Percentiles rank a stretch among this genome's conserved stretches.
These are phyloP conservation scores for Lasiodiplodia gonubiensis DNA, from an alignment of 2,329 filamentous ascomycete species.

Conservation along the genomic window DNA sequence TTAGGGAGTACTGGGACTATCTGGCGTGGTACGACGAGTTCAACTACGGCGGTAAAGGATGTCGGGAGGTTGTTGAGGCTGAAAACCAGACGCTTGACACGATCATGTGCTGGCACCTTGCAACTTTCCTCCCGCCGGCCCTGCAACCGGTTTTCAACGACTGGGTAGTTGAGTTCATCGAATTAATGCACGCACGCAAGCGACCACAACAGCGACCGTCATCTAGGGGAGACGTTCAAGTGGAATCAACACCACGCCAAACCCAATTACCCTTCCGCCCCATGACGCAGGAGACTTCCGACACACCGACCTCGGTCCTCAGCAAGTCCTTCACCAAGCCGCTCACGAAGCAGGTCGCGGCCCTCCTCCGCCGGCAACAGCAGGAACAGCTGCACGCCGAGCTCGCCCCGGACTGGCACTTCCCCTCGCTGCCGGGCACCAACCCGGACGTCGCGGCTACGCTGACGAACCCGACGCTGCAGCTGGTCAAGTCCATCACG, in stretches of 20 bases:
- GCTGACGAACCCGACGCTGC: constrained; percentile 74
- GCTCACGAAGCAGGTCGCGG: constrained; percentile 83
- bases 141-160: constrained; percentile 87
- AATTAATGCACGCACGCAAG: constrained; percentile 90
- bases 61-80: constrained; percentile 74
- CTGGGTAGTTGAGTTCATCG: constrained; percentile 93
- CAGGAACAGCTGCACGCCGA: constrained; percentile 89
- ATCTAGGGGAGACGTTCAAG: constrained; percentile 42
- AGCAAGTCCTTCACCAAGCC: constrained; percentile 87
- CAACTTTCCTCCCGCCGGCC: constrained; percentile 79
- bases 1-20: constrained; percentile 99
- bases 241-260: constrained; percentile 54
- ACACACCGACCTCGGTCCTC: constrained; percentile 64
- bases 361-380: constrained; percentile 83
- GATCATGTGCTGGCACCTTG: constrained; percentile 98
- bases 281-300: constrained; percentile 61
- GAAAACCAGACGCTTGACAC: constrained; percentile 85
- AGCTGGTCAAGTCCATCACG: constrained; percentile 91
- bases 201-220: constrained; percentile 55
- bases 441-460: constrained; percentile 55
- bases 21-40: constrained; percentile 99
- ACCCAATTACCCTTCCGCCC: constrained; percentile 67
- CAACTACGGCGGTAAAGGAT: constrained; percentile 96
- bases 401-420: constrained; percentile 82
- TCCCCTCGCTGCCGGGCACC: constrained; percentile 79